These are phyloP conservation scores for Kuraishia piskuri DNA, from an alignment of 805 yeast genomes.

Conservation along the genomic window DNA sequence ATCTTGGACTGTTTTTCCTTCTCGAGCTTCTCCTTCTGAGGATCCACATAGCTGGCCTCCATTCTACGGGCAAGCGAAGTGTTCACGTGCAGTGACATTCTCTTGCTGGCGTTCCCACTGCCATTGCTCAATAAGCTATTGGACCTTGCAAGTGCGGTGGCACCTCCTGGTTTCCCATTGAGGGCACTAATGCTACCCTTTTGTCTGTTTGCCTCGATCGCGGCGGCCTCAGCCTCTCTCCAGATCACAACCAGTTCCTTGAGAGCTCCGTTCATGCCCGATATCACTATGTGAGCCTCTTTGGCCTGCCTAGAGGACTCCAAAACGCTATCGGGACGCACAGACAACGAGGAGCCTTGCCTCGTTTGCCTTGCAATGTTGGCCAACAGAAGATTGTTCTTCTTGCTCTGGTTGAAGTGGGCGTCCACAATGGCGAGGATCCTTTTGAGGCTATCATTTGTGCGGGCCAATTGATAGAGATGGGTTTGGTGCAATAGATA, in stretches of 20 bases:
- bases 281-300: slow-evolving; percentile 25
- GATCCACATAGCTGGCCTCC: slow-evolving; percentile 16
- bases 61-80: slow-evolving; percentile 7
- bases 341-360: slow-evolving; percentile 26
- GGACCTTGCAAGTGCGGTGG: not conserved
- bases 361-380: slow-evolving; percentile 36
- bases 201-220: not conserved
- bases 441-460: slow-evolving; percentile 16
- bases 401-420: slow-evolving; percentile 30
- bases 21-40: slow-evolving; percentile 15
- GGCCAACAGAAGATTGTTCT: slow-evolving; percentile 40
- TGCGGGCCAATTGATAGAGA: slow-evolving; percentile 27
- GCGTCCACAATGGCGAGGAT: slow-evolving; percentile 15
- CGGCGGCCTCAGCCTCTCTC: slow-evolving; percentile 3
- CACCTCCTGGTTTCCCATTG: not conserved
- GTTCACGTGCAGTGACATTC: not conserved
- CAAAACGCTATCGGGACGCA: slow-evolving; percentile 25
- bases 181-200: not conserved
- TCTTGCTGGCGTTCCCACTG: not conserved
- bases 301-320: slow-evolving; percentile 33
- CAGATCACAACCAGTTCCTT: slow-evolving; percentile 5
- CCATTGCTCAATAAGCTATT: not conserved
- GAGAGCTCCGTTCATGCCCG: slow-evolving; percentile 5
- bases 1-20: slow-evolving; percentile 16
- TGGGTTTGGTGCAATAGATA: slow-evolving; percentile 36